Base-by-base conservation (phyloP, 257 asterid genomes). In the Solanum lycopersicoides region DNA sequence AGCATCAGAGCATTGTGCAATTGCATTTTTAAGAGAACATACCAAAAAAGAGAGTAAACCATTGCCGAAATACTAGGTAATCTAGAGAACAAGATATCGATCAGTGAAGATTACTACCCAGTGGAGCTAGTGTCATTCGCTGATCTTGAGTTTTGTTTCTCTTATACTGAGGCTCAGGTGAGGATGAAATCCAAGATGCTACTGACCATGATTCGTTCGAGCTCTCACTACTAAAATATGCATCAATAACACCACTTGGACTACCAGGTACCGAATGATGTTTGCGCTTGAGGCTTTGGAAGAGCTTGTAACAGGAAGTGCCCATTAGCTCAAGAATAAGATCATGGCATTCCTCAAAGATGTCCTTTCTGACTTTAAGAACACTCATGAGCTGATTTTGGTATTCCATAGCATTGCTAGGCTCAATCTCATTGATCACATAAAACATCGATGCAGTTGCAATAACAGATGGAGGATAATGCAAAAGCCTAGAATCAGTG, bases 401-500 rank as follows among this genome's bases (percentile, higher is more conserved):
- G 68, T 89, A 89, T 35, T 88, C 89, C 83, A 63, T n/a, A 53
- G 88, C 89, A 72, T 82, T 87, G 84, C 68, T 72, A 41, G 89
- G 90, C 50, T 92, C 91, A 45, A 89, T 87, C 80, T 91, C 92
- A 83, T 87, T 86, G 83, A 89, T 84, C 28, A 83, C 91, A 73
- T 86, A 65, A 45, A 87, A 60, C 91, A 93, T 86, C 25, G 83
- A 87, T 71, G 92, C 92, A 86, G 93, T 59, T 84, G 95, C 94
- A 89, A 93, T 80, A 83, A 91, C 94, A 75, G 95, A 93, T 44
- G 94, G 92, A 56, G 83, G 93, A 90, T 91, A 94, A 85, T 82
- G 86, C 87, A 85, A 82, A 80, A 95, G 87, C 92, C 94, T 95
- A 90, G 91, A 91, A 92, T 96, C 98, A 60, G 95, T 65, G 83